Evolutionary conservation across 345 rosid genomes (phyloP), one percentile per base, ranked within the genome.

Genomic region (Hevea brasiliensis): DNA sequence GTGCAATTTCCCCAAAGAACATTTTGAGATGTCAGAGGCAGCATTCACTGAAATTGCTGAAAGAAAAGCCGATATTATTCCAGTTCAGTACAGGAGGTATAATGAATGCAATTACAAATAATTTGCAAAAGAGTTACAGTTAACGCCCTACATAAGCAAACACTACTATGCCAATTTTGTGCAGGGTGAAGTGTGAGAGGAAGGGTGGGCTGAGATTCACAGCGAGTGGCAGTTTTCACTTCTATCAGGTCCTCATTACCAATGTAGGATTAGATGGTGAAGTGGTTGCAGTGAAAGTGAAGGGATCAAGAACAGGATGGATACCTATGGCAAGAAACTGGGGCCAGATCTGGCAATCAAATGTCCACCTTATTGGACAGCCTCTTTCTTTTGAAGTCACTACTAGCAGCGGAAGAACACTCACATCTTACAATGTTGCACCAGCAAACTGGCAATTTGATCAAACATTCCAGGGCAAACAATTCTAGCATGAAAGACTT

Each of bases 291-390:
- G 87, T 91, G 81, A 91, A 94, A 78, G 91, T 94, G 77, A 94
- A 94, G 84, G 98, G 97, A 23, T 87, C 92, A 57, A 89, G 32
- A 84, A 94, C 98, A 54, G 97, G 96, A 69, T 93, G 97, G 98
- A 86, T 93, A 74, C 91, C 92, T 14, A 82, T 91, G 98, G 97
- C 96, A 50, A 91, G 97, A 79, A 91, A 93, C 74, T 93, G 98
- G 98, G 97, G 98, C 61, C 98, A 93, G 47, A 29, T 32, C 37
- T 67, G 72, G 72, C 77, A 74, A 72, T 79, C 87, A 81, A 84
- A 84, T 60, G 86, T 85, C 70, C 83, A 90, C 76, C 91, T 93
- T 61, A 81, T 57, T 37, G 97, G 96, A 56, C 97, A 93, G 78
- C 96, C 94, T 71, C 82, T 93, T 14, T 90, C 98, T 59, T 91